Percentiles rank a stretch among this genome's conserved stretches.
phyloP scores from a whole-genome alignment of 192 early-diverging fungal genomes.

The Geranomyces variabilis region DNA sequence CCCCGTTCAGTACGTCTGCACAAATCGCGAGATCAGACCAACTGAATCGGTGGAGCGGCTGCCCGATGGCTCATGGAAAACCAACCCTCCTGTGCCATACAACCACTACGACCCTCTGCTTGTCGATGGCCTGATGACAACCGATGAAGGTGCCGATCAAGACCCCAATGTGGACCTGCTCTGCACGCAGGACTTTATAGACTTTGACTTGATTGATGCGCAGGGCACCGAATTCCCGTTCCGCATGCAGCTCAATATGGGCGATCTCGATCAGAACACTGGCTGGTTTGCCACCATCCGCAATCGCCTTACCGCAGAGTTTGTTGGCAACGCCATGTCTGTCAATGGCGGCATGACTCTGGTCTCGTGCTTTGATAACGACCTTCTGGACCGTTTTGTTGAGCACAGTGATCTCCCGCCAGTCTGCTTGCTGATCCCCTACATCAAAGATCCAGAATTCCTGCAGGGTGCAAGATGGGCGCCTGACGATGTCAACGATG shows the following conservation, averaged over 20 bases:
- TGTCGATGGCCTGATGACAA: neutral
- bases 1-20: neutral
- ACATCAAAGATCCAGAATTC: neutral
- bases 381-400: neutral
- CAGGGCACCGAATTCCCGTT: neutral
- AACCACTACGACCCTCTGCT: neutral
- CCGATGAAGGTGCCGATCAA: neutral
- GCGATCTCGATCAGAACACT: neutral
- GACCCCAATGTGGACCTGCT: neutral
- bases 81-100: neutral
- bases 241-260: neutral
- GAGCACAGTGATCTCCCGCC: neutral
- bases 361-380: neutral
- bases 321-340: conserved; percentile 3
- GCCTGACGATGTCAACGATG: too few species aligned
- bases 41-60: neutral
- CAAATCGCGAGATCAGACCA: neutral
- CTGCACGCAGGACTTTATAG: neutral
- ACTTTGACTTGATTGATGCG: neutral
- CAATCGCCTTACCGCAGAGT: neutral
- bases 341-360: neutral
- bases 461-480: too few species aligned
- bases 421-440: neutral
- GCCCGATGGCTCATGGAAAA: conserved; percentile 1
- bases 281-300: conserved; percentile 3